Base-by-base conservation (phyloP, 2,329 filamentous ascomycete species). In the Didymella glomerata region DNA sequence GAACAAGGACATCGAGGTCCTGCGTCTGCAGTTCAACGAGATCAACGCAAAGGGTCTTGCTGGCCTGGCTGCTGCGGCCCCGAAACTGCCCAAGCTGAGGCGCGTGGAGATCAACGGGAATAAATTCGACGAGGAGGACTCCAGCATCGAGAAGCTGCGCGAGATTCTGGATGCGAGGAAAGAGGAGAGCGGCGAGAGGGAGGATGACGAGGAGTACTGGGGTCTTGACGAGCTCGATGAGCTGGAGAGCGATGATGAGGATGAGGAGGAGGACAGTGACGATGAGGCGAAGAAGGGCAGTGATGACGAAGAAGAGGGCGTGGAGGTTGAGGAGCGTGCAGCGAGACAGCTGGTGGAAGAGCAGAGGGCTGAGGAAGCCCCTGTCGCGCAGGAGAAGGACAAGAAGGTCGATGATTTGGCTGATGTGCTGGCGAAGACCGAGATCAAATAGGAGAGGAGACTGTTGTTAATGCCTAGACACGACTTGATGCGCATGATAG, bases 21-120 rank as follows among this genome's bases (percentile, higher is more conserved):
- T 99, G 68, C 87, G 92, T 65, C 80, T 98, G 70, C 92, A 97
- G 76, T 98, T 90, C 83, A 98, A 98, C 80, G 95, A 99, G 67
- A 95, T 99, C 73, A 93, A 91, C 40, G 83, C 88, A 0, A 84
- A 87, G 57, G 91, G 90, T 18, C 78, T 98, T 48, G 88, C 90
- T 73, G 85, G 84, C 2, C 83, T 99, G 53, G 85, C 89, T 3
- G 80, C 85, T 20, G 91, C 91, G 2, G 88, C 88, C 4, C 62
- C 63, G 0, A 81, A 84, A 9, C 84, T 99, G 9, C 93, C 92
- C 1, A 85, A 85, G 13, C 81, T 99, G 66, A 90, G 89, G 80
- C 89, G 93, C 70, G 86, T 99, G 48, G 95, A 98, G 80, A 82
- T 99, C 66, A 98, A 99, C 76, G 95, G 95, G 49, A 99, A 99